Evolutionary conservation across 2,329 filamentous ascomycete genomes (phyloP).

Genomic region (Sporothrix pallida): DNA sequence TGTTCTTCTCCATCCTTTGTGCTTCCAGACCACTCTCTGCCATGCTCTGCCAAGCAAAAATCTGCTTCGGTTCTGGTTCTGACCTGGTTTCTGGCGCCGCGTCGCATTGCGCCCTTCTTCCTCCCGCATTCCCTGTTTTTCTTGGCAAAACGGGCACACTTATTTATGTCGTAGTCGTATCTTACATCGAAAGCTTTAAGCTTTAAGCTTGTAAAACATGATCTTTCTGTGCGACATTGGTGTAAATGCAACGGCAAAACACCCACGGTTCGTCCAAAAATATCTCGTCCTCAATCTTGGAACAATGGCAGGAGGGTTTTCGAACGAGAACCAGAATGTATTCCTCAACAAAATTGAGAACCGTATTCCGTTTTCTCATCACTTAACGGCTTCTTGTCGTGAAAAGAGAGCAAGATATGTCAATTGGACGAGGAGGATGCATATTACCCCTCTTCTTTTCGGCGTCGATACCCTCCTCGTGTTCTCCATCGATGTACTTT

Average conservation of each 20-base stretch:
- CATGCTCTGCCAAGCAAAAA: slow-evolving; percentile 2
- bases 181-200: slow-evolving; percentile 4
- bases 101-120: slow-evolving; percentile 13
- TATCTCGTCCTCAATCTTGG: not conserved
- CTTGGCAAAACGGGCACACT: slow-evolving; percentile 8
- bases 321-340: no score
- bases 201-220: not conserved
- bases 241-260: not conserved
- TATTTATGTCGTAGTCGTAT: not conserved
- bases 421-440: not conserved
- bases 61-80: no score
- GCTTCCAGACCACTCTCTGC: not conserved
- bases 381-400: not conserved
- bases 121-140: slow-evolving; percentile 22
- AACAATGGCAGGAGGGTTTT: no score
- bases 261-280: no score
- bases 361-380: not conserved
- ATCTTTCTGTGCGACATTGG: not conserved
- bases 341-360: not conserved
- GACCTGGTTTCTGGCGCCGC: not conserved
- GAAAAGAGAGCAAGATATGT: not conserved
- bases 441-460: slow-evolving; percentile 27
- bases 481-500: not conserved
- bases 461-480: slow-evolving; percentile 16
- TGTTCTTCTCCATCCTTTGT: no score